Evolutionary conservation across 345 rosid genomes (phyloP), one percentile per base, ranked within the genome.

Genomic region (Gossypium anomalum): DNA sequence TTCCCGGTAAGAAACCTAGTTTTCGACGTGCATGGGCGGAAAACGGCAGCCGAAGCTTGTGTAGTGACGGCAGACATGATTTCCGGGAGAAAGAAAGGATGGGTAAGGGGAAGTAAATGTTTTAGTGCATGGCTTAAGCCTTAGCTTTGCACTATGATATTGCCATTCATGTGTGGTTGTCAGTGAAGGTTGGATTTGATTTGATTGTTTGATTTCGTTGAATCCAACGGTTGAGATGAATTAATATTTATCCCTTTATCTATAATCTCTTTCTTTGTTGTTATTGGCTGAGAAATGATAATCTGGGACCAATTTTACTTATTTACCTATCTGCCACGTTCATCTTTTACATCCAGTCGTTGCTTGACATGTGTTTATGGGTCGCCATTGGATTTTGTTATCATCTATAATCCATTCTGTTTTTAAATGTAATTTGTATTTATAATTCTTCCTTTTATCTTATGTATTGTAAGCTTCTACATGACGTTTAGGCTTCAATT

Each of bases 1-100:
- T 89, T 82, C 29, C 98, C 92, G 2, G 78, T 75, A 22, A 92
- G 89, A 82, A 92, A 92, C 80, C 92, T 86, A 52, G 97, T 82
- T 74, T 77, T 89, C 0, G 81, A 84, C 0, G 83, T 49, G 64
- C 86, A 80, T 38, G 88, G 97, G 82, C 92, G 83, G 97, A 92
- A 92, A 34, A 88, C 88, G 34, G 94, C 80, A 13, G 93, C 93
- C 12, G 94, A 89, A 75, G 97, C 97, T 84, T 94, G 98, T 58
- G 92, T 90, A 19, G 94, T 83, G 72, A 87, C 89, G 53, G 97
- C 85, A 44, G 94, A 92, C 97, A 94, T 94, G 44, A 45, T 38
- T 29, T 61, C 56, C 57, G 59, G 59, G 9, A 55, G 59, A 55
- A 55, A 55, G 59, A 55, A 51, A 51, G 16, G 55, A 14, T 55